Base-by-base conservation (phyloP, 495 filamentous ascomycete species). In the Friedmanniomyces simplex region DNA sequence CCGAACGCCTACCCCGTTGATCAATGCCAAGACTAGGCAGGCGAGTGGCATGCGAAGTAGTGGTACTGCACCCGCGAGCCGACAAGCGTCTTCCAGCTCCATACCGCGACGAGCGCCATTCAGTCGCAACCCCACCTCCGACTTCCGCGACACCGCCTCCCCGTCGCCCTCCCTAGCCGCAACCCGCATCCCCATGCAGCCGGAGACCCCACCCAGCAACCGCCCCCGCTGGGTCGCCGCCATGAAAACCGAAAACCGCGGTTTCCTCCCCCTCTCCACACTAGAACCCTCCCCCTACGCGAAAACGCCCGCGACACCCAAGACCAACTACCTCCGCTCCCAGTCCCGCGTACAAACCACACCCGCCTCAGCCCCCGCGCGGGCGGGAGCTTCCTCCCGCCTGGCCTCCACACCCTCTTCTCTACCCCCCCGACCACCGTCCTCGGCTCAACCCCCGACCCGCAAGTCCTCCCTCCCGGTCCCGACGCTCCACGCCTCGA, bases 221-320 rank as follows among this genome's bases (percentile, higher is more conserved):
- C 51, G 53, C 11, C 61, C 61, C 2, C 56, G 61, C 24, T 63
- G 56, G 57, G 6, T 13, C 8, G 28, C 14, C 1, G 41, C 39
- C 2, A 50, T 13, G 24, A 60, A 52, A 30, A 32, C 20, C 0
- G 51, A 56, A 21, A 42, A 48, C 30, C 54, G 52, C 21, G 61
- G 58, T 46, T 63, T 60, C 49, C 46, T 55, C 12, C 61, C 61
- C 6, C 53, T 63, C 4, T 63, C 61, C 0, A 39, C 57, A 3
- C 46, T 60, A 8, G 61, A 63, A 39, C 61, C 61, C 6, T 60
- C 57, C 25, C 51, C 43, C n/a, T 63, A 63, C 39, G 61, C 61
- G 7, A 63, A 63, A 39, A 36, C 36, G n/a, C 53, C 61, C 11
- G 50, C 59, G 0, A 47, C 51, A 2, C 60, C 60, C 21, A 52